Conservation (phyloP, 2,329 filamentous ascomycete genomes). For the Apiospora pterosperma region DNA sequence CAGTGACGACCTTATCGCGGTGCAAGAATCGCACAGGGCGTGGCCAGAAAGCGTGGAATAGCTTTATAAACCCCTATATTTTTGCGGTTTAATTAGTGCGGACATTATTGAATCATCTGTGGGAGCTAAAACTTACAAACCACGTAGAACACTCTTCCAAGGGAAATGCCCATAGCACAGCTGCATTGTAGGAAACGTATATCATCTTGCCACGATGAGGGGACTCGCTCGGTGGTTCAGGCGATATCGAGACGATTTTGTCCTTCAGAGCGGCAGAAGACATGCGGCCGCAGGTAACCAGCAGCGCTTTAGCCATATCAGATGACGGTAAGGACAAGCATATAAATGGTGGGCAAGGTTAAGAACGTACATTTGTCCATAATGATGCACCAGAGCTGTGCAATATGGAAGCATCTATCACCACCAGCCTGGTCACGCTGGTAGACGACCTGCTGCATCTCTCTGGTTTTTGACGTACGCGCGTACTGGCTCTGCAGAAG, state of each 20-base stretch:
- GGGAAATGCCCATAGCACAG: constrained; percentile 19
- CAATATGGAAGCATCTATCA: constrained; percentile 17
- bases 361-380: constrained; percentile 19
- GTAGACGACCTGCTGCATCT: constrained; percentile 18
- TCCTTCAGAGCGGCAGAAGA: constrained; percentile 4
- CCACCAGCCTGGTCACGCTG: constrained; percentile 11
- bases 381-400: constrained; percentile 24
- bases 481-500: constrained; percentile 18
- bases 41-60: constrained; percentile 23
- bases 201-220: constrained; percentile 10
- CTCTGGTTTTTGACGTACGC: constrained; percentile 13
- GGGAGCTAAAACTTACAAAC: constrained; percentile 17
- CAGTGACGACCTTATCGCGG: constrained; percentile 10
- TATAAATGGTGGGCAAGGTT: not conserved
- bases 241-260: constrained; percentile 11
- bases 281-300: constrained; percentile 19
- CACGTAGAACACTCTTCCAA: constrained; percentile 19
- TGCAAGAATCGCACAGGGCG: constrained; percentile 15
- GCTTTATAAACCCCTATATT: constrained; percentile 16
- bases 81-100: not conserved
- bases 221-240: constrained; percentile 12
- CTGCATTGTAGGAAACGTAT: constrained; percentile 15
- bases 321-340: not conserved
- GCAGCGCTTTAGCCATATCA: constrained; percentile 11
- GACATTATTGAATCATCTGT: not conserved